Evolutionary conservation across 2,329 filamentous ascomycete species (phyloP), one percentile per base, ranked within the genome.

Genomic region (Pyricularia sp.): DNA sequence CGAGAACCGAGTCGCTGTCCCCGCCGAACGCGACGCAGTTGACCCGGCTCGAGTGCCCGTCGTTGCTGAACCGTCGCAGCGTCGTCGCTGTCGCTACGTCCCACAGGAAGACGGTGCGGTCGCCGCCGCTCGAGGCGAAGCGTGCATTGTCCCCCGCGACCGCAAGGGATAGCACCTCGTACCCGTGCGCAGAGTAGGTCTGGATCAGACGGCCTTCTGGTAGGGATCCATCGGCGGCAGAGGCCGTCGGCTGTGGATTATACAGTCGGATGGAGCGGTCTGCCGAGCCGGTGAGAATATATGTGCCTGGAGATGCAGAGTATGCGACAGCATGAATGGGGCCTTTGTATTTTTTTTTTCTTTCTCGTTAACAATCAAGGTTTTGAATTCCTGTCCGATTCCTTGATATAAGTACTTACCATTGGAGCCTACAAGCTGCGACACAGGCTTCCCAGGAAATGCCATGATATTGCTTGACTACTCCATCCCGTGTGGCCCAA

Each of bases 21-120:
- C 92, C 93, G 0, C 85, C 91, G 73, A 96, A 96, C 2, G 83
- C 80, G 4, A 93, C 90, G 60, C 85, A 83, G 73, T 97, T 96
- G 65, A 97, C 82, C 35, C 92, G 81, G 60, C 85, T 84, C 2
- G 81, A 81, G 75, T 94, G 90, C 0, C 88, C 89, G 55, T 81
- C 75, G 26, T 83, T 82, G 22, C 81, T 81, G 75, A 93, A 94
- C 31, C 94, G 83, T 26, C 90, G 84, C 30, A 89, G 78, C 4
- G 93, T 96, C 70, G 84, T 82, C 22, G 89, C 91, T 2, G 87
- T 89, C 61, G 88, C 82, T 0, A 97, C 94, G 75, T 99, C 94
- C 94, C 94, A 97, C 5, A 97, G 81, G 73, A 97, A 97, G 0
- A 96, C 91, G 67, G 84, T 82, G 70, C 93, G 90, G 78, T 99